A percentile compares a stretch with the other conserved stretches of the same genome.
These are phyloP conservation scores for Boletus coccyginus DNA, from an alignment of 768 basidiomycete species.

Conservation along the genomic window DNA sequence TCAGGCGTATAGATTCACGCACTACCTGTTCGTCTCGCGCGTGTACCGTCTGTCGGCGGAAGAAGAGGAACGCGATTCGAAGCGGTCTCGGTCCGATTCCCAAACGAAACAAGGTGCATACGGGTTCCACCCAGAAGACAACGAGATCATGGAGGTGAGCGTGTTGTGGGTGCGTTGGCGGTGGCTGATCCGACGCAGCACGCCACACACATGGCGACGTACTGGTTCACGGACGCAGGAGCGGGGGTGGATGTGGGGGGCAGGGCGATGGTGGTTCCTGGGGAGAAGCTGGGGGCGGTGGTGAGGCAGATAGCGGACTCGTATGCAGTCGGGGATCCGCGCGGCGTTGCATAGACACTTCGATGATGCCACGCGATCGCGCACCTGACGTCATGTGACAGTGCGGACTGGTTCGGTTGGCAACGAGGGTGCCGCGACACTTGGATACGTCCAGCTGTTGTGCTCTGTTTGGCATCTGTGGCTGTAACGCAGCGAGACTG, in stretches of 20 bases:
- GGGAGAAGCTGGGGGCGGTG: constrained; percentile 39
- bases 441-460: constrained; percentile 3
- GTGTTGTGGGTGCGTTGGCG: not conserved
- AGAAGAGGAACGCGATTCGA: constrained; percentile 54
- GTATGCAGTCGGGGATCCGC: constrained; percentile 23
- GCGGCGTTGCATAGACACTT: too few relatives aligned
- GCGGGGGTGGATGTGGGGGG: constrained; percentile 65
- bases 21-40: constrained; percentile 74
- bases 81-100: constrained; percentile 33
- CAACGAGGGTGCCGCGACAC: not conserved
- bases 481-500: constrained; percentile 8
- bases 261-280: constrained; percentile 60
- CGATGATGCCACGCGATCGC: too few relatives aligned
- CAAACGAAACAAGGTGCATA: constrained; percentile 43
- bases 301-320: constrained; percentile 38
- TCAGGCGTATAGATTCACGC: constrained; percentile 67
- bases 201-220: constrained; percentile 28
- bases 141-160: constrained; percentile 59
- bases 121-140: constrained; percentile 87
- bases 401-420: not conserved
- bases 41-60: constrained; percentile 71
- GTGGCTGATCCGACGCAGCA: constrained; percentile 7
- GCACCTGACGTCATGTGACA: not conserved
- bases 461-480: constrained; percentile 15
- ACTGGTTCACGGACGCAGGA: constrained; percentile 45